A percentile compares a stretch with the other conserved stretches of the same genome.
These are phyloP conservation scores for Bjerkandera adusta DNA, from an alignment of 1,284 basidiomycete species.

Conservation along the genomic window DNA sequence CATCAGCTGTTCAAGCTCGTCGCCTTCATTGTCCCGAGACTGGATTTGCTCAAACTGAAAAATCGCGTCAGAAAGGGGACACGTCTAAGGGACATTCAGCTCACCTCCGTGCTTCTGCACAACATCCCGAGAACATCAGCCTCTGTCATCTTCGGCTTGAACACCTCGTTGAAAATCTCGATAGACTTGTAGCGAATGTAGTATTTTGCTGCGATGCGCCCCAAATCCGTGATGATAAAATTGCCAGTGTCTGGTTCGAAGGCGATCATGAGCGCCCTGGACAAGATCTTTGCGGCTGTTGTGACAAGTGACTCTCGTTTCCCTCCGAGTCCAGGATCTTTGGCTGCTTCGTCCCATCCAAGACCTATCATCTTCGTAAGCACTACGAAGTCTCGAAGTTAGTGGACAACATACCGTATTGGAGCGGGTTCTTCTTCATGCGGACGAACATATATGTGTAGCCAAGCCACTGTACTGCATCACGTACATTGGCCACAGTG, in stretches of 20 bases:
- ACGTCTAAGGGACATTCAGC: too few species aligned
- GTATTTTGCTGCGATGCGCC: conserved; percentile 95
- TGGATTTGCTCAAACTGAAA: conserved; percentile 92
- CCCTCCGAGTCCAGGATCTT: conserved; percentile 79
- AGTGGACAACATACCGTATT: conserved; percentile 68
- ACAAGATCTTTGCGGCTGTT: conserved; percentile 70
- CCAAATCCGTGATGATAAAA: conserved; percentile 83
- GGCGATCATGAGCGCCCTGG: conserved; percentile 82
- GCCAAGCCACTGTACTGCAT: conserved; percentile 94
- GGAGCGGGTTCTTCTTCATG: conserved; percentile 90
- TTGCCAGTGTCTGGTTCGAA: conserved; percentile 64
- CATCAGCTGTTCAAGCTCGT: conserved; percentile 79
- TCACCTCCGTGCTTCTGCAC: conserved; percentile 87
- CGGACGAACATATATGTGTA: conserved; percentile 98
- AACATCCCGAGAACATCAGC: conserved; percentile 90
- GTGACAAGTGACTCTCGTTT: conserved; percentile 77
- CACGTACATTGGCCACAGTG: conserved; percentile 85
- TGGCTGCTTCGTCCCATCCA: conserved; percentile 63
- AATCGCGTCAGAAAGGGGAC: conserved; percentile 5
- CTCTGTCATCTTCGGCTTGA: conserved; percentile 88
- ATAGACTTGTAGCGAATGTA: conserved; percentile 90
- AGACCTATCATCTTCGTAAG: conserved; percentile 56
- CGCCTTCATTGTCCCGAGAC: conserved; percentile 85
- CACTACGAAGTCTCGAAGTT: not conserved
- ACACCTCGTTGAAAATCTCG: conserved; percentile 84